phyloP scores from a whole-genome alignment of 495 filamentous ascomycete species.

The Immersiella caudata region DNA sequence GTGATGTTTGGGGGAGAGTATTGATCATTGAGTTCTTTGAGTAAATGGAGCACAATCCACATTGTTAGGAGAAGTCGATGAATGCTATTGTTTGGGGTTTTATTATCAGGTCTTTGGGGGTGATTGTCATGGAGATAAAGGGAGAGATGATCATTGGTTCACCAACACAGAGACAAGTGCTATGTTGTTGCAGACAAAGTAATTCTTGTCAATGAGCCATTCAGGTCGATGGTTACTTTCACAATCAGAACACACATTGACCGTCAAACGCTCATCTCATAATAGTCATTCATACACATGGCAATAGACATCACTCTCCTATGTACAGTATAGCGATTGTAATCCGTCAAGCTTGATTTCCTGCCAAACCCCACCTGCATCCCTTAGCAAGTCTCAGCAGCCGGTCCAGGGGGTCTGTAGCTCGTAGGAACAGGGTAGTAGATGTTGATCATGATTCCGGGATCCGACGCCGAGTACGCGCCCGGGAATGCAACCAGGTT shows the following conservation, averaged over 20 bases:
- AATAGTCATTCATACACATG: background rate
- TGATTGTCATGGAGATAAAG: background rate
- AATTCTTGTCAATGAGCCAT: too few species aligned
- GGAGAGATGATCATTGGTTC: background rate
- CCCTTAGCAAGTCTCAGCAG: slow-evolving; percentile 35
- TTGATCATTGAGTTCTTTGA: background rate
- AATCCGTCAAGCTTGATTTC: background rate
- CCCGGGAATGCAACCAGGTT: slow-evolving; percentile 48
- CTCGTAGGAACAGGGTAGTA: slow-evolving; percentile 48
- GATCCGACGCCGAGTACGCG: slow-evolving; percentile 46
- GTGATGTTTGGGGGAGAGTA: background rate
- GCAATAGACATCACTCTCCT: background rate
- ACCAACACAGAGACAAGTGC: too few species aligned
- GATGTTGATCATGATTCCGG: slow-evolving; percentile 52
- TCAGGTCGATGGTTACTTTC: background rate
- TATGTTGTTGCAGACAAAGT: background rate
- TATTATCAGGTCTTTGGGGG: background rate
- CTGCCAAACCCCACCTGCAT: background rate
- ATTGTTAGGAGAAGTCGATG: background rate
- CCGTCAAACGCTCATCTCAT: background rate
- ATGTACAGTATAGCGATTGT: background rate
- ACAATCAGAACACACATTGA: background rate
- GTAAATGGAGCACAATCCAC: background rate
- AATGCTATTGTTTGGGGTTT: background rate
- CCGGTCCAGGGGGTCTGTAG: slow-evolving; percentile 43